Evolutionary conservation across 345 rosid species (phyloP).

Genomic region (Citrus unshiu): DNA sequence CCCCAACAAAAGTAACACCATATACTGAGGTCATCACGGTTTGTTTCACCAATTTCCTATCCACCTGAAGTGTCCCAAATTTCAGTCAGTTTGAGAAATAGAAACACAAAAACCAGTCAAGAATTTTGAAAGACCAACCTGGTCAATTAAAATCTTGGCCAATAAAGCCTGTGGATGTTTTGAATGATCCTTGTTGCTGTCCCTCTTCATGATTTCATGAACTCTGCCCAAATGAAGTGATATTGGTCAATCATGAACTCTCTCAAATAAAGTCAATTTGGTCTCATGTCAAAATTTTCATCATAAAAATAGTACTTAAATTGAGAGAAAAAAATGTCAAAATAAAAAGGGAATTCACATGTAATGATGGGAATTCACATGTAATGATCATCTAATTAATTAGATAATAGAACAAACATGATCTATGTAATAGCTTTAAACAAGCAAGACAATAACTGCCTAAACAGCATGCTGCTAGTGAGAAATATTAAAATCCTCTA

Average conservation of each 20-base stretch:
- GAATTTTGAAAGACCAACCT: constrained; percentile 44
- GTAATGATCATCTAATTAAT: neutral
- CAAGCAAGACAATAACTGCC: neutral
- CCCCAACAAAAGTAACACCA: constrained; percentile 97
- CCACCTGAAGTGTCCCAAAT: constrained; percentile 64
- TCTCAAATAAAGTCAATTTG: neutral
- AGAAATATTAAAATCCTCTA: neutral
- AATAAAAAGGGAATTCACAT: neutral
- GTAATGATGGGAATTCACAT: neutral
- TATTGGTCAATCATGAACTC: too few relatives aligned
- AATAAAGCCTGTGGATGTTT: constrained; percentile 63
- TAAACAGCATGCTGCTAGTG: neutral
- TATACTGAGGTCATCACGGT: constrained; percentile 99
- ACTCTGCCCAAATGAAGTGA: constrained; percentile 49
- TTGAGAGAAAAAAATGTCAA: neutral
- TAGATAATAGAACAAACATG: neutral
- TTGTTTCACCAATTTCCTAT: constrained; percentile 89
- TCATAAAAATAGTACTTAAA: neutral
- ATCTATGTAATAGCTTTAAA: neutral
- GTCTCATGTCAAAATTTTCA: constrained; percentile 2
- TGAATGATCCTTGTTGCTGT: constrained; percentile 74
- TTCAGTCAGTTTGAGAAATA: constrained; percentile 5
- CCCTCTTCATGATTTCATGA: constrained; percentile 77
- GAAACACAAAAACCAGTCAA: neutral
- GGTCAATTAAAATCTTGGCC: constrained; percentile 76